Conservation (phyloP, 176 grass and related monocot genomes). For the Aegilops bicornis region DNA sequence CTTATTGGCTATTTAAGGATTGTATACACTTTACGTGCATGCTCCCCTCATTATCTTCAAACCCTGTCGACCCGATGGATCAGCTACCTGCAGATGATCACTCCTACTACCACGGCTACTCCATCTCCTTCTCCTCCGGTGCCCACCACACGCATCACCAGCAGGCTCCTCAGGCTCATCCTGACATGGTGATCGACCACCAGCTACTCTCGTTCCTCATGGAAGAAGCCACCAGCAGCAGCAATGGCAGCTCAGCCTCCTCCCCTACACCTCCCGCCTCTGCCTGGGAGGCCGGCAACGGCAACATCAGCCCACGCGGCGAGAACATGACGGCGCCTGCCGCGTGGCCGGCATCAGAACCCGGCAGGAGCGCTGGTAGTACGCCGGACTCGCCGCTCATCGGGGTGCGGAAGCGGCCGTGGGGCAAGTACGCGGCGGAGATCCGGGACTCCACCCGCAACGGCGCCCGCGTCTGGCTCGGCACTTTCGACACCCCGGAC, state of each 20-base stretch:
- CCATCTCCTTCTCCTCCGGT: neutral
- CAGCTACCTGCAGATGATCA: neutral
- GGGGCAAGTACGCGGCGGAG: conserved; percentile 65
- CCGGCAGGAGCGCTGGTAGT: neutral
- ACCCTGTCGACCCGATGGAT: neutral
- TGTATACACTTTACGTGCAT: neutral
- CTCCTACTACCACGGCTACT: neutral
- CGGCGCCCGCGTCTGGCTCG: conserved; percentile 65
- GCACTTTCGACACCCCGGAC: conserved; percentile 61
- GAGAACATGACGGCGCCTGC: neutral
- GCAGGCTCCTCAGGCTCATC: neutral
- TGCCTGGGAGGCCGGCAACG: neutral
- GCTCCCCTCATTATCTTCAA: neutral
- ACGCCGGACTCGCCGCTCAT: conserved; percentile 3
- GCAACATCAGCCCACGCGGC: neutral
- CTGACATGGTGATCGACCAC: neutral
- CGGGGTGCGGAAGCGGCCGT: conserved; percentile 49
- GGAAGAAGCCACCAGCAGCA: neutral
- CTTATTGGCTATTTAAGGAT: neutral
- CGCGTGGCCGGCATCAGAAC: neutral
- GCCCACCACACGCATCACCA: neutral
- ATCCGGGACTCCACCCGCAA: conserved; percentile 46
- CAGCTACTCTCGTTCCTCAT: neutral
- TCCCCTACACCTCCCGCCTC: neutral
- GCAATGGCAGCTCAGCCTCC: neutral